A percentile compares a stretch with the other conserved stretches of the same genome.
Evolutionary conservation across 352 stramenopile genomes (phyloP).

Genomic region (Phytophthora idaei): DNA sequence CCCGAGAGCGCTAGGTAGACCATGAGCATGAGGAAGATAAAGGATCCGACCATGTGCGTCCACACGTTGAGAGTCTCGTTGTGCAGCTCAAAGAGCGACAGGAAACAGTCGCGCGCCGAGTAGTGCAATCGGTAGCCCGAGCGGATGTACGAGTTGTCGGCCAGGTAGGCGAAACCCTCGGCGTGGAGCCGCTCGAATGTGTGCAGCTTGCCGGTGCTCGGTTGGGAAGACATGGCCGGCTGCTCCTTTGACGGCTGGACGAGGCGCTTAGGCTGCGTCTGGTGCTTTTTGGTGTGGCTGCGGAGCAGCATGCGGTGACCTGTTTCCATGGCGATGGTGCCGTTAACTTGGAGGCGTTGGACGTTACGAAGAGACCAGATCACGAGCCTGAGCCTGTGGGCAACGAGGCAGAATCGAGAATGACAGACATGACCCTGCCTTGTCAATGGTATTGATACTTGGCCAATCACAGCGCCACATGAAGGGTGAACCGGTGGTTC

Average conservation of each 20-base stretch:
- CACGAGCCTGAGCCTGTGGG: neutral
- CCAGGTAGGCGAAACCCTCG: slow-evolving; percentile 81
- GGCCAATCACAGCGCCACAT: slow-evolving; percentile 6
- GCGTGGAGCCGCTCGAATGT: slow-evolving; percentile 80
- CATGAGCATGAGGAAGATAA: slow-evolving; percentile 86
- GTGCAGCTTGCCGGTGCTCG: slow-evolving; percentile 45
- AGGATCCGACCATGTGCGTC: slow-evolving; percentile 86
- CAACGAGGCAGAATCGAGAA: slow-evolving; percentile 17
- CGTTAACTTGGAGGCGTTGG: slow-evolving; percentile 18
- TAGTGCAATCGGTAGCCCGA: slow-evolving; percentile 88
- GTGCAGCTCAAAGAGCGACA: slow-evolving; percentile 87
- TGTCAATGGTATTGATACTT: slow-evolving; percentile 2
- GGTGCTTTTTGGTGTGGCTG: slow-evolving; percentile 29
- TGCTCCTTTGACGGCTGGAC: neutral
- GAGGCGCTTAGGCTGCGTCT: slow-evolving; percentile 12
- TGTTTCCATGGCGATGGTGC: slow-evolving; percentile 33
- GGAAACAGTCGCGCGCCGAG: slow-evolving; percentile 74
- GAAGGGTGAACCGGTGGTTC: slow-evolving; percentile 9
- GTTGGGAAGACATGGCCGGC: neutral
- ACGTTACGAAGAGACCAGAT: slow-evolving; percentile 12
- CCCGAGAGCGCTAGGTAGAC: slow-evolving; percentile 69
- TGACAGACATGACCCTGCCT: slow-evolving; percentile 2
- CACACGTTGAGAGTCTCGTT: slow-evolving; percentile 91
- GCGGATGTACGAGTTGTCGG: slow-evolving; percentile 89
- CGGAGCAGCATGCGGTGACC: slow-evolving; percentile 50